Percentiles rank a stretch among this genome's conserved stretches.
These are phyloP conservation scores for Pichia sp. DNA, from an alignment of 1,139 yeast genomes.

Conservation along the genomic window DNA sequence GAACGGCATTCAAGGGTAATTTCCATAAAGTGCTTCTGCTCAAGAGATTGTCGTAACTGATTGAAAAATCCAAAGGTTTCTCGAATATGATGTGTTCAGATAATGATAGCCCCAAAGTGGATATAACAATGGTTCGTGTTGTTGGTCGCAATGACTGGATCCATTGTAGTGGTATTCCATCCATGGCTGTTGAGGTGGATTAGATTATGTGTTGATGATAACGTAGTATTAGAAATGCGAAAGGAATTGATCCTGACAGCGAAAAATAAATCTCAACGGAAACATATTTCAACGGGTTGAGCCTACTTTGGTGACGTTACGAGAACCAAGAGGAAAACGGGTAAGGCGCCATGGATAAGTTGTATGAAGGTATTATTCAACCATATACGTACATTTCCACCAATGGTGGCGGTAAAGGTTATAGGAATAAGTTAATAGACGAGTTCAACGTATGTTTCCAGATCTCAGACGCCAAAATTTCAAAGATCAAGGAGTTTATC, in stretches of 20 bases:
- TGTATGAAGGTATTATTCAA: neutral
- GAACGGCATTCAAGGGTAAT: conserved; percentile 14
- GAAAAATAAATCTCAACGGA: too few species aligned
- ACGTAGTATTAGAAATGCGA: too few species aligned
- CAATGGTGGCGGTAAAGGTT: conserved; percentile 46
- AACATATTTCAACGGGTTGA: too few species aligned
- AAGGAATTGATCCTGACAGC: too few species aligned
- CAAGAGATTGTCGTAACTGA: neutral
- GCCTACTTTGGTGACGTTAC: too few species aligned
- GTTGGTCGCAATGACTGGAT: conserved; percentile 32
- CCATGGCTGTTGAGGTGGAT: conserved; percentile 17
- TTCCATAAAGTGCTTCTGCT: conserved; percentile 1
- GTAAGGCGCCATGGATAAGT: too few species aligned
- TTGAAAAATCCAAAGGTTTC: conserved; percentile 12
- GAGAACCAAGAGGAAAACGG: too few species aligned
- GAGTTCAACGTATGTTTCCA: conserved; percentile 41
- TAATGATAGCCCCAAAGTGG: conserved; percentile 25
- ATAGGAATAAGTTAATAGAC: conserved; percentile 39
- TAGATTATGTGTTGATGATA: too few species aligned
- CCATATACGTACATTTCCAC: conserved; percentile 46
- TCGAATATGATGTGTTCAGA: conserved; percentile 27
- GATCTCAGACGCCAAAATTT: conserved; percentile 29
- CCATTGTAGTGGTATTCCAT: conserved; percentile 30
- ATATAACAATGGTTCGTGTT: conserved; percentile 26
- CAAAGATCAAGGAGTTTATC: conserved; percentile 34